Evolutionary conservation across 371 early-diverging fungal species (phyloP).

Genomic region (Cokeromyces recurvatus): DNA sequence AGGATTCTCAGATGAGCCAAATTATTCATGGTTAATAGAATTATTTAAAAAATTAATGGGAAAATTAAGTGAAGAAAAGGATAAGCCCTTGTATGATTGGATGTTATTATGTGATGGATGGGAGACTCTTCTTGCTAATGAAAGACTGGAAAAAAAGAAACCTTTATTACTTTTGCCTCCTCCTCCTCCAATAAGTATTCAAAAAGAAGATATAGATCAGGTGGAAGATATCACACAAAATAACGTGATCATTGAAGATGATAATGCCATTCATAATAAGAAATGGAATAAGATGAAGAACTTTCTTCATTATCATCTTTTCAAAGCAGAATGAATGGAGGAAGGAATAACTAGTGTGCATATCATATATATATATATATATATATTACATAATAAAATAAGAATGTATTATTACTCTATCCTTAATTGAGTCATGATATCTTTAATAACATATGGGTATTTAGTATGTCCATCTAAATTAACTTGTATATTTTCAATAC

Average conservation of each 20-base stretch:
- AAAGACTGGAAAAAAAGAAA: not conserved
- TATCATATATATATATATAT: too few relatives aligned
- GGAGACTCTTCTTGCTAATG: slow-evolving; percentile 15
- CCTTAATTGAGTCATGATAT: slow-evolving; percentile 19
- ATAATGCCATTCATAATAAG: too few relatives aligned
- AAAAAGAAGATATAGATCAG: too few relatives aligned
- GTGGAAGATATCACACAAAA: too few relatives aligned
- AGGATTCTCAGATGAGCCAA: slow-evolving; percentile 21
- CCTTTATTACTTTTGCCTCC: not conserved
- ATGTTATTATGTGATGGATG: slow-evolving; percentile 58
- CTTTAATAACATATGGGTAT: slow-evolving; percentile 53
- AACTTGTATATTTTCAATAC: slow-evolving; percentile 74
- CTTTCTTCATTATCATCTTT: too few relatives aligned
- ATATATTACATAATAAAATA: too few relatives aligned
- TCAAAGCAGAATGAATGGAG: too few relatives aligned
- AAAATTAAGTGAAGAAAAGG: slow-evolving; percentile 65
- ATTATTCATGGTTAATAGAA: slow-evolving; percentile 73
- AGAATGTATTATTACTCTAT: slow-evolving; percentile 15
- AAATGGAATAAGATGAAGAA: too few relatives aligned
- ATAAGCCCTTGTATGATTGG: slow-evolving; percentile 88
- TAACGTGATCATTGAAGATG: too few relatives aligned
- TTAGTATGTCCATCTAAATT: slow-evolving; percentile 84
- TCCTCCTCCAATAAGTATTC: too few relatives aligned
- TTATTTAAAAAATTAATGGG: slow-evolving; percentile 77
- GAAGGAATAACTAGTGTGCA: too few relatives aligned